phyloP scores from a whole-genome alignment of 495 filamentous ascomycete species.

The Patellaria atrata region DNA sequence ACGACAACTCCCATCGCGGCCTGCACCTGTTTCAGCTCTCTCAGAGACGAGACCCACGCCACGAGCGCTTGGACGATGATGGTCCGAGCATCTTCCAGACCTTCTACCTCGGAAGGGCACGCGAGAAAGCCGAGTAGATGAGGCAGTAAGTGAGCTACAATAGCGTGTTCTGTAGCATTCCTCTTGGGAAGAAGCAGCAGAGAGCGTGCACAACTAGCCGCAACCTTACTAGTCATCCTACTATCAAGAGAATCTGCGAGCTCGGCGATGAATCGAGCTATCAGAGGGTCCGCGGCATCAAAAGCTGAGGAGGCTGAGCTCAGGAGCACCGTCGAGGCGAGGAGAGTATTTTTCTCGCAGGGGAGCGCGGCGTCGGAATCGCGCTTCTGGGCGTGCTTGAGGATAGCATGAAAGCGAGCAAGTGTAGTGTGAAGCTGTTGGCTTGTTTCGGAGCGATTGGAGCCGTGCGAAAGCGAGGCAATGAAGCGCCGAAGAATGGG shows the following conservation, averaged over 20 bases:
- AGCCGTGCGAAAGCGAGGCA: slow-evolving; percentile 45
- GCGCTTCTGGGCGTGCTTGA: slow-evolving; percentile 68
- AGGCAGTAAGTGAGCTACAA: slow-evolving; percentile 61
- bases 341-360: slow-evolving; percentile 84
- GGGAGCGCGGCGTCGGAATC: slow-evolving; percentile 66
- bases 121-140: slow-evolving; percentile 61
- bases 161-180: slow-evolving; percentile 53
- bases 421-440: slow-evolving; percentile 58
- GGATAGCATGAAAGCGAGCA: slow-evolving; percentile 62
- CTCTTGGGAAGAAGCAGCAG: slow-evolving; percentile 50
- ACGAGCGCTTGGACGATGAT: slow-evolving; percentile 60
- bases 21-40: slow-evolving; percentile 33
- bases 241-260: slow-evolving; percentile 74
- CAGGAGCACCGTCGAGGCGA: slow-evolving; percentile 77
- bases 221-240: slow-evolving; percentile 68
- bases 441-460: slow-evolving; percentile 25
- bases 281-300: slow-evolving; percentile 53
- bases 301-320: slow-evolving; percentile 63
- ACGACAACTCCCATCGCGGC: slow-evolving; percentile 59
- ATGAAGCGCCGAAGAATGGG: slow-evolving; percentile 89
- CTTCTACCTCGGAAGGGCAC: slow-evolving; percentile 44
- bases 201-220: slow-evolving; percentile 72
- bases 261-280: slow-evolving; percentile 55
- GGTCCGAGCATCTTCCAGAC: slow-evolving; percentile 57
- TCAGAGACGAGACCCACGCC: slow-evolving; percentile 44